Base-by-base conservation (phyloP, 1,284 basidiomycete species). In the Cystobasidium slooffiae region DNA sequence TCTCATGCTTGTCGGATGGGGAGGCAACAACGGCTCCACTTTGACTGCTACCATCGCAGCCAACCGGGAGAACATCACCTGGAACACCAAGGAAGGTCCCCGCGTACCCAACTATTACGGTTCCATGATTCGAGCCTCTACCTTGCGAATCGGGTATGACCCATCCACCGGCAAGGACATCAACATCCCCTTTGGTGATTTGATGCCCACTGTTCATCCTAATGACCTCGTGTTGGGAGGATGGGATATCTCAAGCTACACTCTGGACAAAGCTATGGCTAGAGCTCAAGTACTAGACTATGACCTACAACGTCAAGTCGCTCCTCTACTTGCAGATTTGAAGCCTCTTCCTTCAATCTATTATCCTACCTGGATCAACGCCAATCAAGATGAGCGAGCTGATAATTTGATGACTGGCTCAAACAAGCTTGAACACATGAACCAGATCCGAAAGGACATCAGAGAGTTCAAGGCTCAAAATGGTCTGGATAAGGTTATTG, bases 191-290 rank as follows among this genome's bases (percentile, higher is more conserved):
- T 86, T 98, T 83, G 92, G 90, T 55, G 94, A 97, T 81, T 89
- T 98, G 78, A 87, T 98, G 63, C 96, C 96, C 75, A 97, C 97
- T 93, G 94, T 97, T 72, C 95, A 98, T 86, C 96, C 96, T 78
- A 96, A 97, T 83, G 97, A 99, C 84, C 90, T 99, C 81, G 94
- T 98, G 77, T 88, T 98, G 78, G 93, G 94, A 74, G 97, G 96
- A 44, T 99, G 96, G 97, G 96, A 99, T 82, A 98, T 99, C 81
- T 97, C 93, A 63, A 88, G 89, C 69, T 72, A 90, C 56, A 84
- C 89, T 68, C 87, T 99, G 85, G 94, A 97, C 84, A 87, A 91
- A 84, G 94, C 97, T 41, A 97, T 98, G 94, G 85, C 87, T 76
- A 93, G 96, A 78, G 92, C 94, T 72, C 87, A 94, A 84, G 96